A percentile compares a stretch with the other conserved stretches of the same genome.
Evolutionary conservation across 257 asterid genomes (phyloP).

Genomic region (Marsdenia floribunda): DNA sequence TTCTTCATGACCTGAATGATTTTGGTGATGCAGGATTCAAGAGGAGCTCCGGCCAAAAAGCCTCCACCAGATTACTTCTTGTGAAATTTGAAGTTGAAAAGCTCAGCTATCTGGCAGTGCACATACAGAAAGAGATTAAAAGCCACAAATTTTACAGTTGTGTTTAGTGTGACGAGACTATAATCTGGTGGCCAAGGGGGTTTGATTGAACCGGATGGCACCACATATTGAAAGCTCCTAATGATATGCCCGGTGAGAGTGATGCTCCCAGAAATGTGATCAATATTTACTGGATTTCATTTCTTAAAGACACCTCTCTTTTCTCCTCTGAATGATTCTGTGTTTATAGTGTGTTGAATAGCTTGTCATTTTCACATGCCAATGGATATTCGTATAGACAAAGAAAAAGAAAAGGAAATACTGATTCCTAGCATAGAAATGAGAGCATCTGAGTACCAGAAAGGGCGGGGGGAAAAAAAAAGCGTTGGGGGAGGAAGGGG

Average conservation of each 20-base stretch:
- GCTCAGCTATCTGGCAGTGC: conserved; percentile 12
- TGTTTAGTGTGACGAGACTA: neutral
- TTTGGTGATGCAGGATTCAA: conserved; percentile 62
- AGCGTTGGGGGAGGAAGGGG: neutral
- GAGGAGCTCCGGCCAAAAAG: conserved; percentile 78
- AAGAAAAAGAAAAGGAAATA: neutral
- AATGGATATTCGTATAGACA: conserved; percentile 4
- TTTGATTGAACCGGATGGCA: neutral
- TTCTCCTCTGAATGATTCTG: neutral
- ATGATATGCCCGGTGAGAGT: neutral
- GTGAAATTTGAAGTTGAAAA: conserved; percentile 21
- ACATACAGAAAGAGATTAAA: conserved; percentile 3
- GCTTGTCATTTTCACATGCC: conserved; percentile 2
- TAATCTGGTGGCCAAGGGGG: neutral
- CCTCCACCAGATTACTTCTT: conserved; percentile 95
- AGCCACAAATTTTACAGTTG: conserved; percentile 4
- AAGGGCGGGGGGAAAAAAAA: no score
- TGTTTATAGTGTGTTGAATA: conserved; percentile 9
- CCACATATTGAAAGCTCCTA: neutral
- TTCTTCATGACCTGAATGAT: neutral
- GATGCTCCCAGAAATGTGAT: neutral
- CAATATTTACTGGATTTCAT: neutral
- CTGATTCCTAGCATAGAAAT: neutral
- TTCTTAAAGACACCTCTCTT: neutral
- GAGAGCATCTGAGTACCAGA: neutral